phyloP scores from a whole-genome alignment of 148 eudicot genomes.

The Pouteria glomerata region DNA sequence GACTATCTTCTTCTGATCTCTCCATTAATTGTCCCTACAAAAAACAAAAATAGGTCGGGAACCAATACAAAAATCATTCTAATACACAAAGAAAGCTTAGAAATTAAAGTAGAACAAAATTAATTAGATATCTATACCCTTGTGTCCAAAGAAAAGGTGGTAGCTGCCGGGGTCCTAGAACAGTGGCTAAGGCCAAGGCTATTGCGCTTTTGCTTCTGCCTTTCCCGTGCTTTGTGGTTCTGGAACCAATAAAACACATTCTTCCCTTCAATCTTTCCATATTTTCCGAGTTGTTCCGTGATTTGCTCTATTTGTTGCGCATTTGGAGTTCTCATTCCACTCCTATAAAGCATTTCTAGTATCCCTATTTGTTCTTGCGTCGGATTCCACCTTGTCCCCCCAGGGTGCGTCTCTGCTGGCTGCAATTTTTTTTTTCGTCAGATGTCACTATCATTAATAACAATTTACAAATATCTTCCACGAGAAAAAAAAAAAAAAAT shows the following conservation, averaged over 20 bases:
- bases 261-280: conserved; percentile 89
- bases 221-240: conserved; percentile 90
- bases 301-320: conserved; percentile 93
- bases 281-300: conserved; percentile 59
- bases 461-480: no score
- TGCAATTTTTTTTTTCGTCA: no score
- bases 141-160: conserved; percentile 27
- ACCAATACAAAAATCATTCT: not conserved
- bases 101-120: no score
- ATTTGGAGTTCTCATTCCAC: conserved; percentile 91
- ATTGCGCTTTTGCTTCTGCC: conserved; percentile 83
- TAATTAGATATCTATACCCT: no score
- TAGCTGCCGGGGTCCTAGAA: conserved; percentile 24
- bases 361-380: conserved; percentile 84
- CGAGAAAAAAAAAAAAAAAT: no score
- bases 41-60: not conserved
- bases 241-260: conserved; percentile 98
- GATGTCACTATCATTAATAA: no score
- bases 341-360: conserved; percentile 71
- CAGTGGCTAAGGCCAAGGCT: conserved; percentile 41
- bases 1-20: conserved; percentile 34
- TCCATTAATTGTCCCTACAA: conserved; percentile 27
- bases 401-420: conserved; percentile 66
- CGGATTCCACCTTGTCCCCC: conserved; percentile 97
- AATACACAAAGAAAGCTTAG: not conserved